phyloP scores from a whole-genome alignment of 2,329 filamentous ascomycete genomes.

The Achaetomium macrosporum region DNA sequence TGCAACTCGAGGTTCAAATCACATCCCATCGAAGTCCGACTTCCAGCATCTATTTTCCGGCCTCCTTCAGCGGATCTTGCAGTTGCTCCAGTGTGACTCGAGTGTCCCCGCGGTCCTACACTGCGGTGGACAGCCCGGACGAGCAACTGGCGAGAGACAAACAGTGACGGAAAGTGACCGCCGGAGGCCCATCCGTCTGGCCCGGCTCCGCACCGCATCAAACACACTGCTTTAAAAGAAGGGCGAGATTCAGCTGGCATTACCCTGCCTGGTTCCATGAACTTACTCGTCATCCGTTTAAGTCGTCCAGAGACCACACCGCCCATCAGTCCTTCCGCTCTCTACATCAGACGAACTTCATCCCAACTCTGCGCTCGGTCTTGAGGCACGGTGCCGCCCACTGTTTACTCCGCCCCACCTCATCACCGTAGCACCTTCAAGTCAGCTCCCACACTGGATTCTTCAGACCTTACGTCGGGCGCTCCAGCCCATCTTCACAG shows the following conservation, averaged over 20 bases:
- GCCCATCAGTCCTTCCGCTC: constrained; percentile 1
- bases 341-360: constrained; percentile 12
- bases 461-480: constrained; percentile 42
- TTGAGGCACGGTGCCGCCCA: background rate
- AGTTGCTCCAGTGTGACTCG: background rate
- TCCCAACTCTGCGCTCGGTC: constrained; percentile 6
- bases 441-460: constrained; percentile 43
- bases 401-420: background rate
- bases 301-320: constrained; percentile 11
- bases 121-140: background rate
- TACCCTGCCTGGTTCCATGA: constrained; percentile 17
- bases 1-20: constrained; percentile 1
- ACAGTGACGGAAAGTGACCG: background rate
- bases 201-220: constrained; percentile 15
- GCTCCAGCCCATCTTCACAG: constrained; percentile 49
- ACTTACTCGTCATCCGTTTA: constrained; percentile 14
- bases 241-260: constrained; percentile 11
- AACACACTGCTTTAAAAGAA: constrained; percentile 3
- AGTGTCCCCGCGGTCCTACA: background rate
- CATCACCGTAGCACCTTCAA: background rate
- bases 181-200: constrained; percentile 10
- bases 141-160: background rate
- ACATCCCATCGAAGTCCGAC: background rate
- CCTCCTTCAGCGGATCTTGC: background rate
- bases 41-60: constrained; percentile 5